Evolutionary conservation across 108 stramenopile species (phyloP).

Genomic region (Cylindrotheca closterium): DNA sequence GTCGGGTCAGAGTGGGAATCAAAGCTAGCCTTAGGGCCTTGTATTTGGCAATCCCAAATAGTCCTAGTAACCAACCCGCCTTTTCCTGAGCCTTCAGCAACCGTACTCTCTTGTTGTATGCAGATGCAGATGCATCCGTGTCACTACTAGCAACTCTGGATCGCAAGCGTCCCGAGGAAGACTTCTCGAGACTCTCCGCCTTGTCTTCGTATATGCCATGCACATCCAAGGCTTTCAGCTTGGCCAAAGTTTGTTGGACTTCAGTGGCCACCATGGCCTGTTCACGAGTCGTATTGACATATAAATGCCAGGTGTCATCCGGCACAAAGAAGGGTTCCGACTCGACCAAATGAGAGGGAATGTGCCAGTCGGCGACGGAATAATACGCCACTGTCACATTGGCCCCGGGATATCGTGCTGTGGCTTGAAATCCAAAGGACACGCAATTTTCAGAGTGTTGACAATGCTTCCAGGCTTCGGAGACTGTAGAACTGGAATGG

Average conservation of each 20-base stretch:
- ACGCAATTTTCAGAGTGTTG: background rate
- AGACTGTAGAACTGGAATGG: background rate
- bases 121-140: background rate
- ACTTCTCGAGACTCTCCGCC: background rate
- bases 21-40: background rate
- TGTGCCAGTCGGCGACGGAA: constrained; percentile 1
- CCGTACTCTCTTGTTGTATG: too few relatives aligned
- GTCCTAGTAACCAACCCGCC: background rate
- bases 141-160: background rate
- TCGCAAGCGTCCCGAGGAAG: background rate
- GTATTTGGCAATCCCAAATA: background rate
- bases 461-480: background rate
- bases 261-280: background rate
- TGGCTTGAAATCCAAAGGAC: constrained; percentile 4
- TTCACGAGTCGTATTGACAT: constrained; percentile 8
- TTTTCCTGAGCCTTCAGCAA: background rate
- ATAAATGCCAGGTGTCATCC: constrained; percentile 2
- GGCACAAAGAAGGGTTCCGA: background rate
- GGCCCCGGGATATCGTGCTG: background rate
- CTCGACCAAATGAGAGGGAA: background rate
- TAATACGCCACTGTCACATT: background rate
- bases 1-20: background rate
- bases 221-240: background rate
- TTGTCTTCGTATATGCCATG: background rate
- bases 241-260: background rate